Evolutionary conservation across 176 grass and related monocot species (phyloP).

Genomic region (Zizania latifolia): DNA sequence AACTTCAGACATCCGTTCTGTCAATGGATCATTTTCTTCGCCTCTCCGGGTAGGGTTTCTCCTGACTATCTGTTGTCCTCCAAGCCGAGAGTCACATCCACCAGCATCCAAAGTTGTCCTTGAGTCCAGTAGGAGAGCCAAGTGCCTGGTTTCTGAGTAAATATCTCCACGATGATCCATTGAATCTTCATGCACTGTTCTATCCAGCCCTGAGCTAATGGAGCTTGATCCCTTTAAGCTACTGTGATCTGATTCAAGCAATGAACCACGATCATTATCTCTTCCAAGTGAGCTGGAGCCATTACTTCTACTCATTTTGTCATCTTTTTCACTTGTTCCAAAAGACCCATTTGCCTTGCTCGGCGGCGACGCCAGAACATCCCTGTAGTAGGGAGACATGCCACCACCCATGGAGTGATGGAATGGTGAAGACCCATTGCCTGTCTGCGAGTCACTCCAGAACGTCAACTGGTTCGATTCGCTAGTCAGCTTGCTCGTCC

Average conservation of each 20-base stretch:
- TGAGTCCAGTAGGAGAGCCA: conserved; percentile 17
- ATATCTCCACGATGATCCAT: conserved; percentile 35
- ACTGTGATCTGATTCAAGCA: conserved; percentile 35
- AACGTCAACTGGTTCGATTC: conserved; percentile 79
- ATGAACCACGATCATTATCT: conserved; percentile 37
- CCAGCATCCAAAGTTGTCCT: conserved; percentile 8
- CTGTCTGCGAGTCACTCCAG: conserved; percentile 60
- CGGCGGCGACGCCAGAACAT: conserved; percentile 26
- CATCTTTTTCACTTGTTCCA: conserved; percentile 35
- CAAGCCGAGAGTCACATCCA: conserved; percentile 19
- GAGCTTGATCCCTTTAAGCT: conserved; percentile 53
- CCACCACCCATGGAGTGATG: conserved; percentile 42
- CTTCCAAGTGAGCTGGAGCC: conserved; percentile 43
- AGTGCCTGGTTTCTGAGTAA: conserved; percentile 29
- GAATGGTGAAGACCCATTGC: conserved; percentile 65
- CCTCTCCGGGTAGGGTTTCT: not conserved
- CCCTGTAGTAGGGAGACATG: conserved; percentile 27
- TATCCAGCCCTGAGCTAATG: conserved; percentile 50
- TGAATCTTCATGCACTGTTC: conserved; percentile 38
- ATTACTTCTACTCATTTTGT: conserved; percentile 38
- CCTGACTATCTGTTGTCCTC: not conserved
- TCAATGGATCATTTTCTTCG: not conserved
- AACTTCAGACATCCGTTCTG: not conserved
- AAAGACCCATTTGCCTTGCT: conserved; percentile 28
- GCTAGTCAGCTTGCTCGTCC: conserved; percentile 60